Conservation (phyloP, 164 flowering plant species). For the Vitis labrusca region DNA sequence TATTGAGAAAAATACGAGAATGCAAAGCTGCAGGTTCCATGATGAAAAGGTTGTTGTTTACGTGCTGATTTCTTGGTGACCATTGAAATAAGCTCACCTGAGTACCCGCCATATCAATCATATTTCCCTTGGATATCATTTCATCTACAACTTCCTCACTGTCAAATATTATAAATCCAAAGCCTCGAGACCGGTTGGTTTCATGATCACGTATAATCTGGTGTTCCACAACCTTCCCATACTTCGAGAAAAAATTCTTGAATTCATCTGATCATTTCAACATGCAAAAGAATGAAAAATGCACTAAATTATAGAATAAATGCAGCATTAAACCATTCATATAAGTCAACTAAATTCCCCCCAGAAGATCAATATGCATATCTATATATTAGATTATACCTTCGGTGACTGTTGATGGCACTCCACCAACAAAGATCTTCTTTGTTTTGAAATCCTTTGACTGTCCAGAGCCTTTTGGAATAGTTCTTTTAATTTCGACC, state of each 20-base stretch:
- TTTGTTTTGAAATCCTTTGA: constrained; percentile 65
- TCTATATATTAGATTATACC: constrained; percentile 26
- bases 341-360: background rate
- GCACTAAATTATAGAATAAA: background rate
- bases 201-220: constrained; percentile 69
- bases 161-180: constrained; percentile 70
- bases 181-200: constrained; percentile 73
- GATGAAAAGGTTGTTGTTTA: constrained; percentile 2
- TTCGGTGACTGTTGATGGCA: constrained; percentile 55
- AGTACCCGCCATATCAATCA: constrained; percentile 61
- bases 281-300: background rate
- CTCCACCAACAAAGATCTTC: constrained; percentile 79
- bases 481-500: constrained; percentile 79
- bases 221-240: constrained; percentile 63
- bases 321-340: background rate
- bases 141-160: constrained; percentile 63
- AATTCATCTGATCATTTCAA: constrained; percentile 47
- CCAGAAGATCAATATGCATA: background rate
- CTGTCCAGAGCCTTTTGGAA: constrained; percentile 59
- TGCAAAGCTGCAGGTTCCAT: constrained; percentile 9
- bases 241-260: constrained; percentile 64
- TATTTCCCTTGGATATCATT: constrained; percentile 54
- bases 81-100: constrained; percentile 42
- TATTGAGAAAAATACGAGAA: background rate
- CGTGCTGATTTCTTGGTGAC: constrained; percentile 7